phyloP scores from a whole-genome alignment of 805 yeast species.

The Pichia thaimueangensis region DNA sequence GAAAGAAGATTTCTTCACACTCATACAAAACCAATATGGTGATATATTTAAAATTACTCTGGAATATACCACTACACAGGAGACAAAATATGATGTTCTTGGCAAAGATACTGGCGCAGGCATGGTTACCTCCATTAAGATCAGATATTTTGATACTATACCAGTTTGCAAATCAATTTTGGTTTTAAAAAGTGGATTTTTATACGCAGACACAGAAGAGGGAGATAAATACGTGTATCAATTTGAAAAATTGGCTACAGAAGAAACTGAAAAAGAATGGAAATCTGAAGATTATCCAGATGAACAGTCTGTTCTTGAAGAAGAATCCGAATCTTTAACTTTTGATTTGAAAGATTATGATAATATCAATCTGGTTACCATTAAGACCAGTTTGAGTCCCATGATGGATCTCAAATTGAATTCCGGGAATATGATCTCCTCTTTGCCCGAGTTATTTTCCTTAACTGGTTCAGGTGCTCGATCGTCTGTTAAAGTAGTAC shows the following conservation, averaged over 20 bases:
- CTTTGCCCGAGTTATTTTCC: constrained; percentile 36
- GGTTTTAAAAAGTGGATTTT: constrained; percentile 68
- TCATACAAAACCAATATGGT: constrained; percentile 67
- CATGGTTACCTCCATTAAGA: constrained; percentile 35
- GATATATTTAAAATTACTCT: constrained; percentile 67
- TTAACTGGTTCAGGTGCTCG: constrained; percentile 39
- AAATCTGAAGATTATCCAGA: constrained; percentile 31
- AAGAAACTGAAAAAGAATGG: constrained; percentile 31
- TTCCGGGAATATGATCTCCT: constrained; percentile 26
- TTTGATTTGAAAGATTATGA: constrained; percentile 36
- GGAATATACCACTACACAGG: constrained; percentile 38
- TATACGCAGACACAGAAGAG: constrained; percentile 59
- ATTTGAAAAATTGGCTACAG: constrained; percentile 68
- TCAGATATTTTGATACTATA: constrained; percentile 72
- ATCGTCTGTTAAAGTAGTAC: constrained; percentile 42
- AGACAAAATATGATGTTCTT: constrained; percentile 22
- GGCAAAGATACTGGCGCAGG: constrained; percentile 19
- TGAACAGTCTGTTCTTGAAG: constrained; percentile 26
- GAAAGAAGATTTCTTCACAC: constrained; percentile 55
- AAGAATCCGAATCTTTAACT: constrained; percentile 15
- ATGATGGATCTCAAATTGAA: constrained; percentile 36
- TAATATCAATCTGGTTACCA: constrained; percentile 55
- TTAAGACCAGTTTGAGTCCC: constrained; percentile 48
- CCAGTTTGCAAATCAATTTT: constrained; percentile 50
- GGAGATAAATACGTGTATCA: constrained; percentile 70